Conservation (phyloP, 345 rosid species). For the Triadica sebifera region DNA sequence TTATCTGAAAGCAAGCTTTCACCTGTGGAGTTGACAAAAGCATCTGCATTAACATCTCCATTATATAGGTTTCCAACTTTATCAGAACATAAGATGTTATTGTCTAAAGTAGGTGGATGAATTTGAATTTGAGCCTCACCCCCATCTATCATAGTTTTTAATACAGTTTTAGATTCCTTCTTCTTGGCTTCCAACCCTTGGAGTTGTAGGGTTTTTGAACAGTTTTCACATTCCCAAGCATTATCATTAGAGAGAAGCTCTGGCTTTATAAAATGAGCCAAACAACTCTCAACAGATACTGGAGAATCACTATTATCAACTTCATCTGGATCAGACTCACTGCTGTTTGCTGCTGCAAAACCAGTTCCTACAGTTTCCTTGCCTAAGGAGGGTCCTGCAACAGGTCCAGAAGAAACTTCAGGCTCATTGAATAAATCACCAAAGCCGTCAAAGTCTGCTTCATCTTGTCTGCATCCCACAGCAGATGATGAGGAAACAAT, state of each 20-base stretch:
- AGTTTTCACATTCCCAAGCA: conserved; percentile 96
- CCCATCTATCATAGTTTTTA: conserved; percentile 26
- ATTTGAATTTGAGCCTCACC: conserved; percentile 25
- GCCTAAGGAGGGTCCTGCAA: conserved; percentile 53
- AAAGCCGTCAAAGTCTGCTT: conserved; percentile 69
- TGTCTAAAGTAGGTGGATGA: conserved; percentile 18
- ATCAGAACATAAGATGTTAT: conserved; percentile 13
- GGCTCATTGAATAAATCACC: conserved; percentile 94
- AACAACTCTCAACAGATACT: conserved; percentile 87
- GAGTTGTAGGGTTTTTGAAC: conserved; percentile 51
- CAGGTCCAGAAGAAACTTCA: conserved; percentile 52
- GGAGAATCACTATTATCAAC: conserved; percentile 85
- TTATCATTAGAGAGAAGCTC: conserved; percentile 85
- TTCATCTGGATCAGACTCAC: conserved; percentile 95
- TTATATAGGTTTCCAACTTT: too few species aligned
- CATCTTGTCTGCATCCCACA: conserved; percentile 48
- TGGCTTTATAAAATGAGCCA: conserved; percentile 74
- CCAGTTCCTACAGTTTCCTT: conserved; percentile 50
- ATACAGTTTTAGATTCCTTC: conserved; percentile 34
- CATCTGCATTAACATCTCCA: conserved; percentile 1
- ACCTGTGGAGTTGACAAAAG: conserved; percentile 14
- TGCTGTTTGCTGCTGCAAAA: conserved; percentile 47
- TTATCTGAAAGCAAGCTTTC: conserved; percentile 26
- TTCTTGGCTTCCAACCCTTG: conserved; percentile 43
- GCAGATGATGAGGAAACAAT: conserved; percentile 53